Base-by-base conservation (phyloP, 1,284 basidiomycete species). In the Athelia psychrophila region DNA sequence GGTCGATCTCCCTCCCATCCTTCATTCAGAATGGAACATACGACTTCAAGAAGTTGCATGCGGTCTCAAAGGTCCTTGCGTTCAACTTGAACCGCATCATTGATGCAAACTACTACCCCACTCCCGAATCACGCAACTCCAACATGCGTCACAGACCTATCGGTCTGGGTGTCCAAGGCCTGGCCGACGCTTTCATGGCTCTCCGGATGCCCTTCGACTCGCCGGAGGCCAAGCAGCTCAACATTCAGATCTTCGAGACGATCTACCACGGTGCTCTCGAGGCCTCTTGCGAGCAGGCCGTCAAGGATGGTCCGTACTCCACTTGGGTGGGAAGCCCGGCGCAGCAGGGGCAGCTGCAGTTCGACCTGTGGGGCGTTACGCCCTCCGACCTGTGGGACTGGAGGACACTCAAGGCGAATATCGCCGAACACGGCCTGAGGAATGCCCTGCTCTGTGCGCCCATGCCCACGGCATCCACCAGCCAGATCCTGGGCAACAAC, bases 91-190 rank as follows among this genome's bases (percentile, higher is more conserved):
- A 99, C 76, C 83, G 85, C 50, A 88, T 97, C 74, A 97, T 98
- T 68, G 94, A 97, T 56, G 79, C 88, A 72, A 97, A 97, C 77
- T 91, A 86, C 71, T 99, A 99, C 70, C 96, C 97, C 32, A 86
- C 98, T 49, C 84, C 83, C 25, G 94, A 97, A 70, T 94, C 97
- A 16, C 85, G 85, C 54, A 85, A 82, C 56, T 98, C 95, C 47
- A 99, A 99, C 84, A 91, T 92, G 84, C 94, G 96, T 57, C 95
- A 99, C 73, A 91, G 97, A 49, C 97, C 97, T 50, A 95, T 99
- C 60, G 97, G 97, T 63, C 80, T 99, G 62, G 97, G 97, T 70
- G 95, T 99, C 54, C 94, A 99, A 70, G 97, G 97, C 72, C 88
- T 99, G 44, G 97, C 97, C 15, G 97, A 99, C 64, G 83, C 96